phyloP scores from a whole-genome alignment of 2,329 filamentous ascomycete genomes.

The Fulvia fulva region DNA sequence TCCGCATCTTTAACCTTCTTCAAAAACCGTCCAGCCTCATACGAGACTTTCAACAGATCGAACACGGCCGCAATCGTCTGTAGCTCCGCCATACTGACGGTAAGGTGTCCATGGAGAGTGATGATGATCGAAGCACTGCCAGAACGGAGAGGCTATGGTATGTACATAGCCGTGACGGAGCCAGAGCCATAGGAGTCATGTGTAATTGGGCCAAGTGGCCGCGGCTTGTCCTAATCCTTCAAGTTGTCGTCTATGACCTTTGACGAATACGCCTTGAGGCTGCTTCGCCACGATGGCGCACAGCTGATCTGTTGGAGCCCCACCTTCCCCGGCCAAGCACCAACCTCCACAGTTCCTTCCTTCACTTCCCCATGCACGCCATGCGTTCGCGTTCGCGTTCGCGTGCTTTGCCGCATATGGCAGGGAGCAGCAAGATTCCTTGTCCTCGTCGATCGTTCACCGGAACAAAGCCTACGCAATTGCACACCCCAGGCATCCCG shows the following conservation, averaged over 20 bases:
- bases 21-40: slow-evolving; percentile 16
- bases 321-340: background rate
- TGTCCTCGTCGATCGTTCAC: background rate
- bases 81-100: slow-evolving; percentile 13
- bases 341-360: background rate
- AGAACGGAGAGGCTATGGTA: slow-evolving; percentile 1
- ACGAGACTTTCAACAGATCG: slow-evolving; percentile 18
- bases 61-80: slow-evolving; percentile 19
- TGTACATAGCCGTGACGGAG: background rate
- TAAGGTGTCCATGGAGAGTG: background rate
- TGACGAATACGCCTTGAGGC: background rate
- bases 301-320: background rate
- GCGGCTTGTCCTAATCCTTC: background rate
- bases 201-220: background rate
- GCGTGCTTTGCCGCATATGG: background rate
- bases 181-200: background rate
- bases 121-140: background rate
- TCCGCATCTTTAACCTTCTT: slow-evolving; percentile 23
- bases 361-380: background rate
- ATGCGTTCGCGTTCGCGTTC: background rate
- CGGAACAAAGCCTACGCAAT: background rate
- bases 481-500: background rate
- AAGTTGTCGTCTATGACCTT: background rate
- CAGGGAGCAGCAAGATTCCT: background rate
- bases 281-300: slow-evolving; percentile 2